These are phyloP conservation scores for Bonia amplexicaulis DNA, from an alignment of 176 grass and related monocot genomes.

Conservation along the genomic window DNA sequence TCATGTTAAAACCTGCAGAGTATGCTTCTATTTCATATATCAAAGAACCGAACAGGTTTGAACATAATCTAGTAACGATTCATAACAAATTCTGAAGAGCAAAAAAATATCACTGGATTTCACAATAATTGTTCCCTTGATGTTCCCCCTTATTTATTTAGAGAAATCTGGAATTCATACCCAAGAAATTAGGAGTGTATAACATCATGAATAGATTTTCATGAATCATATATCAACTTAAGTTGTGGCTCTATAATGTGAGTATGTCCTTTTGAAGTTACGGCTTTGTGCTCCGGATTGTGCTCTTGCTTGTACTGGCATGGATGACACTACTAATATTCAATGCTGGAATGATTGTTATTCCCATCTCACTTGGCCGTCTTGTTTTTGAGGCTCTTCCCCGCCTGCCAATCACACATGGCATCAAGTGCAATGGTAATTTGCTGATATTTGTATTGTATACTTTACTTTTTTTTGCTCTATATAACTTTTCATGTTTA, in stretches of 20 bases:
- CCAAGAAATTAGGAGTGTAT: not conserved
- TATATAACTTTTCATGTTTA: not conserved
- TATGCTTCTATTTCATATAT: not conserved
- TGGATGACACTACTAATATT: constrained; percentile 95
- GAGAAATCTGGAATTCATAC: not conserved
- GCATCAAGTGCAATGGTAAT: constrained; percentile 98
- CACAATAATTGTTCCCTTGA: not conserved
- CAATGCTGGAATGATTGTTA: constrained; percentile 88
- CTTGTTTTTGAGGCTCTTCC: constrained; percentile 82
- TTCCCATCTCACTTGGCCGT: constrained; percentile 91
- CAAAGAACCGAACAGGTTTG: not conserved
- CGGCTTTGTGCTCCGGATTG: constrained; percentile 85
- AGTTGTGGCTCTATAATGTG: not conserved
- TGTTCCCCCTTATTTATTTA: not conserved
- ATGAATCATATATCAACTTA: not conserved
- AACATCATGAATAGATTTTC: not conserved
- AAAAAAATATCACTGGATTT: not conserved
- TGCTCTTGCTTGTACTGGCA: constrained; percentile 77
- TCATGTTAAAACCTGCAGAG: not conserved
- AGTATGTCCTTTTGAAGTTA: constrained; percentile 52
- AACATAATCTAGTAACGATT: not conserved
- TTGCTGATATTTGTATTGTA: constrained; percentile 12
- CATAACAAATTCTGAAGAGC: not conserved
- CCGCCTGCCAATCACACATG: constrained; percentile 85
- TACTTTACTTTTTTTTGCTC: not conserved